Percentiles rank a stretch among this genome's conserved stretches.
phyloP scores from a whole-genome alignment of 192 early-diverging fungal genomes.

The Kickxella alabastrina region DNA sequence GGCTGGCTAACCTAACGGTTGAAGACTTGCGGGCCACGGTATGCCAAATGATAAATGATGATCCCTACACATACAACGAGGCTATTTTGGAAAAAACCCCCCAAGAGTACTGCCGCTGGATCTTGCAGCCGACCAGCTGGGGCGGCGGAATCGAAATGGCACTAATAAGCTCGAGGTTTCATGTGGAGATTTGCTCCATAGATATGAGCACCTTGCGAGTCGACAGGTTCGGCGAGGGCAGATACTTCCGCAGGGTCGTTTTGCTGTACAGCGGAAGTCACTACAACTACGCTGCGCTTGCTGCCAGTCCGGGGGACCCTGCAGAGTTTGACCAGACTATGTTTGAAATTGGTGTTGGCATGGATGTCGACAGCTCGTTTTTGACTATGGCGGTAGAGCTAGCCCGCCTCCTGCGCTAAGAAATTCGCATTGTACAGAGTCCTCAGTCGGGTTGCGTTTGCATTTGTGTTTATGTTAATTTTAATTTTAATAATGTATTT shows the following conservation, averaged over 20 bases:
- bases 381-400: conserved; percentile 17
- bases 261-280: conserved; percentile 62
- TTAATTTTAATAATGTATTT: not conserved
- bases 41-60: conserved; percentile 28
- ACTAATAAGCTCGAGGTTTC: conserved; percentile 52
- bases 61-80: conserved; percentile 52
- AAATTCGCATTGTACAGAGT: not conserved
- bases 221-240: conserved; percentile 62
- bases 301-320: conserved; percentile 24
- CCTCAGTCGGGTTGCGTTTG: not conserved
- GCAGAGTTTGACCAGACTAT: conserved; percentile 60
- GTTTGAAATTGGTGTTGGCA: conserved; percentile 38
- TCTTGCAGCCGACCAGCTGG: conserved; percentile 56
- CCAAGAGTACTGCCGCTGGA: conserved; percentile 58
- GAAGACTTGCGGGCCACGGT: conserved; percentile 37
- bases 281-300: conserved; percentile 66
- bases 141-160: conserved; percentile 59
- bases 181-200: conserved; percentile 60
- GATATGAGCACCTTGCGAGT: conserved; percentile 54
- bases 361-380: conserved; percentile 7
- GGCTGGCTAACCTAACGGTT: conserved; percentile 5
- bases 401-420: conserved; percentile 7
- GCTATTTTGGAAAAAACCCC: conserved; percentile 53
- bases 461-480: not conserved
- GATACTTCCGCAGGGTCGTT: conserved; percentile 42